Evolutionary conservation across 495 filamentous ascomycete genomes (phyloP), one percentile per base, ranked within the genome.

Genomic region (Parathielavia appendiculata): DNA sequence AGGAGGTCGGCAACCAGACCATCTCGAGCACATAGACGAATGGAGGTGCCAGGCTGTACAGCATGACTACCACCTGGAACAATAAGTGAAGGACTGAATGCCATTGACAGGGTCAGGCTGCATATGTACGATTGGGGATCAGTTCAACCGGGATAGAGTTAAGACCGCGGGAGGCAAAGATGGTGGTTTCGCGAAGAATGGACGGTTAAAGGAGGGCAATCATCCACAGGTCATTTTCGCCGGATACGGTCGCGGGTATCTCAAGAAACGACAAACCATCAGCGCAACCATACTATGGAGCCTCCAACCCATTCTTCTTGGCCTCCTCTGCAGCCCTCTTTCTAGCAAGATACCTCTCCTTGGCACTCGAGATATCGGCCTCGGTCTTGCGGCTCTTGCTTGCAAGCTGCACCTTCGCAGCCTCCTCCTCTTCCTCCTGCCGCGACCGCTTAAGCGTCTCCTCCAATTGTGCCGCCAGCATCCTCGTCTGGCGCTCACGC

Each of bases 391-490:
- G 72, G 57, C 76, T 81, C 81, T 95, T 96, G 44, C 79, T 80
- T 50, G 83, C 82, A 54, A 90, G 79, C 65, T 90, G 89, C 23
- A 86, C 66, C 74, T 86, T 86, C 66, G 80, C 73, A 65, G 72
- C 71, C 56, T 88, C 87, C 49, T 83, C 83, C 56, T 88, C 89
- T 51, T 89, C 90, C 61, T 91, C 86, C 56, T 90, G 87, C 11
- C 83, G 61, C 34, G 84, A 82, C 61, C 88, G 76, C 68, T 91
- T 91, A 5, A 86, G 79, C 50, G 82, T 79, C 64, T 88, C 81
- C 63, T 89, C 89, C 43, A 96, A 70, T 68, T 92, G 89, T 51
- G 83, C 79, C 64, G 92, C 91, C 44, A 98, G 81, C 88, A 96
- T 92, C 58, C 86, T 82, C 5, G 86, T 89, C 73, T 96, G 91